Evolutionary conservation across 176 grass and related monocot species (phyloP), one percentile per base, ranked within the genome.

Genomic region (Chrysopogon serrulatus): DNA sequence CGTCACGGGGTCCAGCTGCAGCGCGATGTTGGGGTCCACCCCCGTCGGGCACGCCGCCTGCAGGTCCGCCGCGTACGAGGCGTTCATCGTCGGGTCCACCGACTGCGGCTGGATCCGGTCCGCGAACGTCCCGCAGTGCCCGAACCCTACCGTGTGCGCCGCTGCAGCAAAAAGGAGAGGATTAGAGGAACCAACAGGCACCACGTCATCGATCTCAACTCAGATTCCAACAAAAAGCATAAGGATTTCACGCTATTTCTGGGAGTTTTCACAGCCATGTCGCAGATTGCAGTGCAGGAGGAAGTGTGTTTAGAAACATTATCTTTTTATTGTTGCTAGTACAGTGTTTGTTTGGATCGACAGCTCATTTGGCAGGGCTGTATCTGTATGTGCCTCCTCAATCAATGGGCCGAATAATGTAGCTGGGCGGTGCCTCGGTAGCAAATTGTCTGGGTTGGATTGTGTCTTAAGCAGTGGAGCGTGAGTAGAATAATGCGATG

Each of bases 121-220:
- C 11, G 88, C n/a, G 83, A 98, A 98, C 34, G 91, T 91, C 33
- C 30, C 16, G 90, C 96, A 98, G 86, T 95, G 96, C n/a, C 87
- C 91, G 87, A 98, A 88, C 2, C 96, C 93, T 12, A 95, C 82
- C 40, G 93, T 93, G 87, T 98, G 96, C 2, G 89, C 96, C 21
- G 79, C 94, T 97, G 87, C 72, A 79, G 32, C 37, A 1, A 2
- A n/a, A n/a, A n/a, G n/a, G n/a, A n/a, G n/a, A n/a, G n/a, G 3
- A 10, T 7, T 9, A 56, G 9, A 59, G 4, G 11, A 27, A n/a
- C 5, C n/a, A 56, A 23, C 10, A 10, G n/a, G n/a, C n/a, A n/a
- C n/a, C n/a, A n/a, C n/a, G n/a, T n/a, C n/a, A n/a, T n/a, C n/a
- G n/a, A n/a, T n/a, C n/a, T n/a, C n/a, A n/a, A n/a, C n/a, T n/a